Base-by-base conservation (phyloP, 345 rosid genomes). In the Euphorbia lathyris region DNA sequence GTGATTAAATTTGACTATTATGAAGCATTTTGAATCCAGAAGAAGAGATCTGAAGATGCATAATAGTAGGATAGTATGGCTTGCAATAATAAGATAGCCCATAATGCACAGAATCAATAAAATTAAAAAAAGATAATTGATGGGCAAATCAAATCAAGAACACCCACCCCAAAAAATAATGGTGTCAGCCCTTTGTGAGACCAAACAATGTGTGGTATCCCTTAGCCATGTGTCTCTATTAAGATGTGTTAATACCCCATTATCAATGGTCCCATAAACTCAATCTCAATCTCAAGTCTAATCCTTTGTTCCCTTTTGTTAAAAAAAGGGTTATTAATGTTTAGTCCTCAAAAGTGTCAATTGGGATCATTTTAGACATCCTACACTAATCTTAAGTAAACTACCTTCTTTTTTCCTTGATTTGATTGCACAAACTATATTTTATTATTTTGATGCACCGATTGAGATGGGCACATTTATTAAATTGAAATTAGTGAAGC, bases 181-280 rank as follows among this genome's bases (percentile, higher is more conserved):
- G 78, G 62, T 84, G 90, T 79, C 82, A 78, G 43, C 55, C 57
- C 81, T 77, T 84, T 84, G 82, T 42, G 82, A 80, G 86, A 86
- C 90, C 83, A 65, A 65, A 58, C 72, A 32, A 48, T 73, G 71
- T 52, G 19, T 9, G 56, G 68, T 70, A 68, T 70, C 76, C 25
- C 25, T 75, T 68, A 29, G 67, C 80, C 81, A 80, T 67, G 80
- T 65, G 80, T 83, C 53, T 64, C 58, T 19, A 74, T 77, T 79
- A 77, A 77, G 74, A 26, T 61, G 74, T 63, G 67, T 69, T 76
- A 78, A 69, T 65, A 50, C 78, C 80, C 75, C 72, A 29, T 67
- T 71, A 42, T 51, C 23, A 27, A 0, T 22, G 74, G 16, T 60
- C 83, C 87, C 74, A 71, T n/a, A n/a, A n/a, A n/a, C n/a, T n/a